Conservation (phyloP, 2,329 filamentous ascomycete species). For the Celoporthe dispersa region DNA sequence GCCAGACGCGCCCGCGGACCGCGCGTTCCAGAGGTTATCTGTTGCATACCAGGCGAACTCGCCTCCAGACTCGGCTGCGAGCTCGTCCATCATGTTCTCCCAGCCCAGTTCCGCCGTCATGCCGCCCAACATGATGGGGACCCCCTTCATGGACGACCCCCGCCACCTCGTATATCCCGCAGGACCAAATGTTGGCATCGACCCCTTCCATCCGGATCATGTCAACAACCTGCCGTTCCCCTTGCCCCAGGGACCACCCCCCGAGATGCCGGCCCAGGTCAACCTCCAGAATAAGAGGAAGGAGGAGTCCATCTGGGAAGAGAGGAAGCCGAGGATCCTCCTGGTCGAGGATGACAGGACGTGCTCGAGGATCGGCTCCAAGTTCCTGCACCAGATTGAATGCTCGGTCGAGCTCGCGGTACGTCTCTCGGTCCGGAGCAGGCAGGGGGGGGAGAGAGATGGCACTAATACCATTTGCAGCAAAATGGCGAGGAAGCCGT, state of each 20-base stretch:
- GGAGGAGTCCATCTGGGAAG: constrained; percentile 58
- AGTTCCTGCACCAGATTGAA: constrained; percentile 69
- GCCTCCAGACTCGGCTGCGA: constrained; percentile 57
- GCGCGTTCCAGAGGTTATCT: constrained; percentile 60
- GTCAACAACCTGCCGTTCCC: constrained; percentile 93
- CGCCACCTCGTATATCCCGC: constrained; percentile 84
- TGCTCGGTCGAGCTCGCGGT: constrained; percentile 56
- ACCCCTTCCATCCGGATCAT: constrained; percentile 92
- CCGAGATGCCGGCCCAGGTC: constrained; percentile 46
- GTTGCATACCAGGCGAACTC: constrained; percentile 54
- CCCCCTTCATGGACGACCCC: constrained; percentile 57
- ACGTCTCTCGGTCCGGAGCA: not conserved
- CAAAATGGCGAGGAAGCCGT: constrained; percentile 90
- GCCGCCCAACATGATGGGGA: constrained; percentile 49
- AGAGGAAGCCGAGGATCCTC: constrained; percentile 76
- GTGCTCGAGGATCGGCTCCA: constrained; percentile 69
- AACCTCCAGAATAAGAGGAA: constrained; percentile 42
- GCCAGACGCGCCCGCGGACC: constrained; percentile 56
- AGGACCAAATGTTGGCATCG: constrained; percentile 87
- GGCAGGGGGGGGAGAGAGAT: constrained; percentile 26
- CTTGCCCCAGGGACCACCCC: constrained; percentile 67
- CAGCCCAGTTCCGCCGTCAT: constrained; percentile 49
- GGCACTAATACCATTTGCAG: constrained; percentile 46
- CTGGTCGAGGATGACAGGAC: constrained; percentile 84
- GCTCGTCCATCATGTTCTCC: constrained; percentile 56